These are phyloP conservation scores for Nicotiana tomentosiformis DNA, from an alignment of 257 asterid species.

Conservation along the genomic window DNA sequence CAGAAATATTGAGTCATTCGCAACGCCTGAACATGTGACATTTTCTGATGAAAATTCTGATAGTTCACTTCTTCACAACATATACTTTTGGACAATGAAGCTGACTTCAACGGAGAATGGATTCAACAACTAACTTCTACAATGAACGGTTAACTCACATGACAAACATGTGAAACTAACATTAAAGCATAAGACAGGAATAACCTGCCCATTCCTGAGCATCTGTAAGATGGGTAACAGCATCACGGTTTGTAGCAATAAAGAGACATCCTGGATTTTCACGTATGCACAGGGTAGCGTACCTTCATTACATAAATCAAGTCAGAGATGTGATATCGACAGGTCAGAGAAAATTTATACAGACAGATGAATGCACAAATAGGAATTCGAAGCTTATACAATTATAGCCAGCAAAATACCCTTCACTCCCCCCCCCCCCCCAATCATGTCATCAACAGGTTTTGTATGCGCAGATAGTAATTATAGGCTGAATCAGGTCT, in stretches of 20 bases:
- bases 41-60: neutral
- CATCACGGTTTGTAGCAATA: conserved; percentile 96
- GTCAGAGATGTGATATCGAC: neutral
- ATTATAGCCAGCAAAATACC: neutral
- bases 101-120: neutral
- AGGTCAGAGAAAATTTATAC: neutral
- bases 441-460: neutral
- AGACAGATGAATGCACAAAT: neutral
- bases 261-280: conserved; percentile 97
- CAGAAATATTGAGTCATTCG: neutral
- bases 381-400: neutral
- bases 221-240: conserved; percentile 99
- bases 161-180: neutral
- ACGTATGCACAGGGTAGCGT: conserved; percentile 92
- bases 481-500: neutral
- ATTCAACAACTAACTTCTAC: neutral
- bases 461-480: conserved; percentile 2
- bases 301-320: conserved; percentile 44
- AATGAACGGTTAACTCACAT: neutral
- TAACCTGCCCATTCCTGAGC: conserved; percentile 99
- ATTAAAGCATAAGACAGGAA: neutral
- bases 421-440: neutral
- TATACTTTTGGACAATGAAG: neutral
- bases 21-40: neutral
- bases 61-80: neutral